phyloP scores from a whole-genome alignment of 805 yeast genomes.

The Jamesozyma gamospora region DNA sequence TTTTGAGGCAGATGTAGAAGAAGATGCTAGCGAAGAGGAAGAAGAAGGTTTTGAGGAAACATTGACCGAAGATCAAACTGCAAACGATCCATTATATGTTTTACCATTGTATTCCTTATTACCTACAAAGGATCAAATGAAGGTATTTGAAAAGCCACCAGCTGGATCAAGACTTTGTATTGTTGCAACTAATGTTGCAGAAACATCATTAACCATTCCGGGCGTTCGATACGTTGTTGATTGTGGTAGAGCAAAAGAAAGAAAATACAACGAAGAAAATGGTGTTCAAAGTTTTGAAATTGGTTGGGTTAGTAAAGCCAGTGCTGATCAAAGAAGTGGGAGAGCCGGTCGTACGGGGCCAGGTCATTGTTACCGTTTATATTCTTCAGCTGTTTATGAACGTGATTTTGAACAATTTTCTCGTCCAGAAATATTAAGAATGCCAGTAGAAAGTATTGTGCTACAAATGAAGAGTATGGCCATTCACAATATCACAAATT shows the following conservation, averaged over 20 bases:
- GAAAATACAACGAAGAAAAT: slow-evolving; percentile 68
- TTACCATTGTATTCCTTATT: slow-evolving; percentile 85
- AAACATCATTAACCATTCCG: slow-evolving; percentile 93
- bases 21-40: slow-evolving; percentile 33
- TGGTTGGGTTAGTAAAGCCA: slow-evolving; percentile 89
- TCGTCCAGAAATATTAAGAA: slow-evolving; percentile 80
- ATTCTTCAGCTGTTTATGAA: slow-evolving; percentile 89
- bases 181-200: slow-evolving; percentile 96
- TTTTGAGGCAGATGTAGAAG: slow-evolving; percentile 29
- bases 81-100: slow-evolving; percentile 73
- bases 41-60: slow-evolving; percentile 59
- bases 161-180: slow-evolving; percentile 78
- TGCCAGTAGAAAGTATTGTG: slow-evolving; percentile 96
- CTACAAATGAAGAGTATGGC: slow-evolving; percentile 96
- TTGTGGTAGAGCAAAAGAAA: slow-evolving; percentile 87
- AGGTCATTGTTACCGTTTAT: slow-evolving; percentile 90
- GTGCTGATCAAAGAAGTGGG: slow-evolving; percentile 91
- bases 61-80: slow-evolving; percentile 59
- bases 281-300: slow-evolving; percentile 90
- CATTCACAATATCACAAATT: slow-evolving; percentile 76
- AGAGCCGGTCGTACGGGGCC: slow-evolving; percentile 99
- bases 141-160: slow-evolving; percentile 81
- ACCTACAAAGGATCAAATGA: slow-evolving; percentile 93
- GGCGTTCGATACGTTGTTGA: slow-evolving; percentile 92
- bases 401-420: slow-evolving; percentile 75